Conservation (phyloP, 306 rosid species). For the Trifolium subterraneum region DNA sequence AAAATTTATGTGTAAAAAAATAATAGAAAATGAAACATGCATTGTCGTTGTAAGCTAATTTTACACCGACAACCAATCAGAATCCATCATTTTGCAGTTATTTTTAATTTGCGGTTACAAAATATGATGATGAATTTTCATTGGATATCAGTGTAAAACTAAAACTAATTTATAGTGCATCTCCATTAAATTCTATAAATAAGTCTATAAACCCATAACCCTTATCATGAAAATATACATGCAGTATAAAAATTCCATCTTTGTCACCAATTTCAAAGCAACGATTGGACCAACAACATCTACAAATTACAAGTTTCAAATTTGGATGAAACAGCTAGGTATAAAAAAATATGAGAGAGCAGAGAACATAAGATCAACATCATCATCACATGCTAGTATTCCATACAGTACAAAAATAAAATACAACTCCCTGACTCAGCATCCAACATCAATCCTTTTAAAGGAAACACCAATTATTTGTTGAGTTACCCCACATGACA, state of each 20-base stretch:
- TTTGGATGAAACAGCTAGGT: neutral
- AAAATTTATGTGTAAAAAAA: neutral
- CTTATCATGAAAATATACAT: neutral
- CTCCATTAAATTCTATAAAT: neutral
- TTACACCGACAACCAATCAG: neutral
- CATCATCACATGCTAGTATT: constrained; percentile 24
- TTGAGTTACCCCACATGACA: constrained; percentile 26
- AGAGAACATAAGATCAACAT: constrained; percentile 20
- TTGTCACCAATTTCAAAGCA: constrained; percentile 3
- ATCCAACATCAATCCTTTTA: constrained; percentile 31
- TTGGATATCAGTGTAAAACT: neutral
- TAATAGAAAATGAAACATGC: neutral
- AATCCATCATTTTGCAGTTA: neutral
- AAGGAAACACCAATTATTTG: constrained; percentile 38
- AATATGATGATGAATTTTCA: neutral
- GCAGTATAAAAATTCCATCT: neutral
- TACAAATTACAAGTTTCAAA: too few relatives aligned
- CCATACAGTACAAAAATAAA: constrained; percentile 41
- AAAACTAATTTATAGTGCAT: neutral
- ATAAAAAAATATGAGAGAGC: constrained; percentile 4
- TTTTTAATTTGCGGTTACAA: too few relatives aligned
- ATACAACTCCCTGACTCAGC: constrained; percentile 22
- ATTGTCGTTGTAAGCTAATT: neutral
- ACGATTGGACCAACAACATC: neutral
- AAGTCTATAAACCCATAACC: neutral